Evolutionary conservation across 495 filamentous ascomycete genomes (phyloP), one percentile per base, ranked within the genome.

Genomic region (Neurospora sp.): DNA sequence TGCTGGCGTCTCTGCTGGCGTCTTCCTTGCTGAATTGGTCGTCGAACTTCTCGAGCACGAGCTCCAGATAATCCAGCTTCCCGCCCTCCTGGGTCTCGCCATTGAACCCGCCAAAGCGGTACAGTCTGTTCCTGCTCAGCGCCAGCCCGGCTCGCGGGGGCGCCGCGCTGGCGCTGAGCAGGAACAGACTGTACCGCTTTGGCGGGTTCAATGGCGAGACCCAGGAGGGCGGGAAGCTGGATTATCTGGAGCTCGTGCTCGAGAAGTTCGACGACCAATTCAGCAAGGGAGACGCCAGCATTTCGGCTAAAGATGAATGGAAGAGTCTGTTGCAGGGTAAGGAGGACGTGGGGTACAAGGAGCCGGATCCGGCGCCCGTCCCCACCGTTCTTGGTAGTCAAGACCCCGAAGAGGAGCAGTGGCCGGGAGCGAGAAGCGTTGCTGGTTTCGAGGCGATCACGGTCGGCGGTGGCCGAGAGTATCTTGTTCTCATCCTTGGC

Each of bases 131-230:
- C n/a, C n/a, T n/a, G n/a, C n/a, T n/a, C n/a, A n/a, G n/a, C n/a
- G n/a, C n/a, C n/a, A n/a, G n/a, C n/a, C 22, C 22, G 22, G 22
- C 22, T 0, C 85, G 90, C 4, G 90, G 89, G 14, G 92, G 91
- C 0, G 82, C 91, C 0, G 86, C 87, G 0, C 86, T 96, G 41
- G 85, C 89, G 0, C 84, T 89, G 68, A 79, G 81, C 4, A 80
- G 83, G 70, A 85, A 85, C 20, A 82, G 87, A 40, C 75, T 94
- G 20, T 96, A 89, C 77, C 86, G 91, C 31, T 92, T 91, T 80
- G 91, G 91, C 76, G 92, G 92, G 1, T 93, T 90, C 75, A 88
- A 93, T 78, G 92, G 90, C 7, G 80, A 84, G 39, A 79, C 72
- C 0, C 89, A 92, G 75, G 84, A 90, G 59, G 91, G 92, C 4